These are phyloP conservation scores for Teunomyces aglyptinius DNA, from an alignment of 805 yeast species.

Conservation along the genomic window DNA sequence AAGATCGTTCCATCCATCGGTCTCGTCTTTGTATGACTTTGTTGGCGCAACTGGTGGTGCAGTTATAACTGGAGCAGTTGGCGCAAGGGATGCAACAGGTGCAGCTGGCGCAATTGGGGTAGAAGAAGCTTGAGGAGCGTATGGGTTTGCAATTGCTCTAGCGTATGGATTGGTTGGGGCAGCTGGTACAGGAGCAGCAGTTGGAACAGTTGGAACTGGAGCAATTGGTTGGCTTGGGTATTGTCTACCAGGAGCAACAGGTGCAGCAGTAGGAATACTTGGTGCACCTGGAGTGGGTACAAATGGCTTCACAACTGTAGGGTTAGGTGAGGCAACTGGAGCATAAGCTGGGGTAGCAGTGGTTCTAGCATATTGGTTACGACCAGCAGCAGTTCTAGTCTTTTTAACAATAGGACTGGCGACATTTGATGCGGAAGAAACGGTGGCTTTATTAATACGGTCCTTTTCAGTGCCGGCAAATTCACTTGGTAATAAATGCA, in stretches of 20 bases:
- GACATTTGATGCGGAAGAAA: slow-evolving; percentile 22
- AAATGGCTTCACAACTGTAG: slow-evolving; percentile 19
- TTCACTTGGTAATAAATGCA: slow-evolving; percentile 69
- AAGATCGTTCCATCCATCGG: slow-evolving; percentile 72
- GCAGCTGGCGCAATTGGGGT: slow-evolving; percentile 20
- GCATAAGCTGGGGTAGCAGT: slow-evolving; percentile 5
- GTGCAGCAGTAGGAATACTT: slow-evolving; percentile 22
- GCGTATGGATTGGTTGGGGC: slow-evolving; percentile 29
- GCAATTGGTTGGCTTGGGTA: slow-evolving; percentile 3
- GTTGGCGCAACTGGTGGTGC: slow-evolving; percentile 26
- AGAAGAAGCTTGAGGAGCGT: slow-evolving; percentile 23
- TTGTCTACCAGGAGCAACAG: slow-evolving; percentile 6
- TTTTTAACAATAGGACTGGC: slow-evolving; percentile 14
- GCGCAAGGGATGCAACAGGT: slow-evolving; percentile 3
- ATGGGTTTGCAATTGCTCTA: slow-evolving; percentile 23
- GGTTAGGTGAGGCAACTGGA: slow-evolving; percentile 5
- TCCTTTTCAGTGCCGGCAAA: slow-evolving; percentile 75
- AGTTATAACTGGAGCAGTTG: slow-evolving; percentile 15
- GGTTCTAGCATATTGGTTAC: slow-evolving; percentile 4
- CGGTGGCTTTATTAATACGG: slow-evolving; percentile 69
- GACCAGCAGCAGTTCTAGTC: slow-evolving; percentile 1
- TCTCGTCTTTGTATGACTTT: slow-evolving; percentile 39
- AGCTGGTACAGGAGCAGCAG: slow-evolving; percentile 1
- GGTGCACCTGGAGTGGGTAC: slow-evolving; percentile 27
- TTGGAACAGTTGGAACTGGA: slow-evolving; percentile 2